Base-by-base conservation (phyloP, 2,329 filamentous ascomycete species). In the Colletotrichum sp. region DNA sequence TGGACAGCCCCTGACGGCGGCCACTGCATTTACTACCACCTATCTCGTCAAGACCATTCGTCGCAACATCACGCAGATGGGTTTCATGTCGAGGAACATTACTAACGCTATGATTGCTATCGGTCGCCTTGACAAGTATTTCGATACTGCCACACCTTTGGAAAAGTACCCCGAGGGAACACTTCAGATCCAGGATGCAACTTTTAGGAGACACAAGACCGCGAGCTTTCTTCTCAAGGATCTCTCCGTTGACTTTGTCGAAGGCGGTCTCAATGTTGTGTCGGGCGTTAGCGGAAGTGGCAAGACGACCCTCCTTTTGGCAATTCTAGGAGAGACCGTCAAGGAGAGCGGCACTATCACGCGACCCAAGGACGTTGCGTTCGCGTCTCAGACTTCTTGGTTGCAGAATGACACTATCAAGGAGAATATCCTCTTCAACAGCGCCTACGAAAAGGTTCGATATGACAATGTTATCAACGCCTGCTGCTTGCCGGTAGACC, bases 1-100 rank as follows among this genome's bases (percentile, higher is more conserved):
- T 31, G 82, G 86, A 67, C 81, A 85, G 71, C 84, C 84, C 6
- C 82, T 91, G 16, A 87, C 88, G 11, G 89, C 90, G 15, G 87
- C 89, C n/a, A 84, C 88, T 51, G 90, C 89, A 12, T 91, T 91
- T 76, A 91, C 90, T 4, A 87, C 89, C 2, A 84, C 90, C 11
- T 86, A 84, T 9, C 83, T 91, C 9, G 85, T 90, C 76, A 86
- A 87, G 76, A 89, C 85, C 3, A 83, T 91, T 69, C 86, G 89
- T 21, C 83, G 85, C 64, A 89, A 90, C 69, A 83, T 90, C 57
- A 83, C 85, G 68, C 87, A 87, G 83, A 82, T 87, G 8, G 88
- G 87, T 31, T 82, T 82, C 21, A 82, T 88, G 74, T 85, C 83
- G 15, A 82, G 84, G 66, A 79, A 79, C 31, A 78, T 85, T 13